Evolutionary conservation across 768 basidiomycete genomes (phyloP).

Genomic region (Jaapia argillacea): DNA sequence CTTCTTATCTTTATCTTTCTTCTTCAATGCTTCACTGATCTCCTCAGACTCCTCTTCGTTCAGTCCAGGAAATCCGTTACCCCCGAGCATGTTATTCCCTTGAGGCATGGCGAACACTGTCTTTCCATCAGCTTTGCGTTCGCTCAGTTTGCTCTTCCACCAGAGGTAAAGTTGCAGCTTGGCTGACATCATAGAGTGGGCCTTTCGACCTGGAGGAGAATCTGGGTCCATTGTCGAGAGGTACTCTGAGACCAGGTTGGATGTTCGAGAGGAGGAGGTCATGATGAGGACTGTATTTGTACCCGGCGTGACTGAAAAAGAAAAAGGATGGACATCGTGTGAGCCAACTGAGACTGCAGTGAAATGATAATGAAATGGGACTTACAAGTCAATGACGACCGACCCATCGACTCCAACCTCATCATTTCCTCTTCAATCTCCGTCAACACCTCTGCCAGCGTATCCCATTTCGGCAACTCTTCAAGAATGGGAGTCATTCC

Average conservation of each 20-base stretch:
- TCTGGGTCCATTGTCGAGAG: constrained; percentile 53
- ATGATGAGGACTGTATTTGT: constrained; percentile 80
- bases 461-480: constrained; percentile 90
- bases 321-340: not conserved
- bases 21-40: constrained; percentile 66
- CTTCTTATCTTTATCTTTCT: constrained; percentile 59
- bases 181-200: constrained; percentile 69
- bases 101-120: constrained; percentile 17
- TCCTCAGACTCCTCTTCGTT: constrained; percentile 21
- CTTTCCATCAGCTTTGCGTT: constrained; percentile 26
- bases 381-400: constrained; percentile 12
- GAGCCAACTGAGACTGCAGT: too few relatives aligned
- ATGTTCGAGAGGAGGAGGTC: constrained; percentile 72
- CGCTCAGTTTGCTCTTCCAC: constrained; percentile 58
- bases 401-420: constrained; percentile 36
- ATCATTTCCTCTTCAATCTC: constrained; percentile 87
- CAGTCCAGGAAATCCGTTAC: constrained; percentile 13
- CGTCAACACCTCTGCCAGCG: constrained; percentile 74
- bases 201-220: constrained; percentile 51
- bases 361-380: not conserved
- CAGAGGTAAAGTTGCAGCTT: constrained; percentile 65
- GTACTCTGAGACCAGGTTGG: constrained; percentile 69
- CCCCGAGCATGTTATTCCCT: constrained; percentile 3
- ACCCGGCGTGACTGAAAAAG: constrained; percentile 30
- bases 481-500: constrained; percentile 83